These are phyloP conservation scores for Akebia trifoliata DNA, from an alignment of 164 flowering plant species.

Conservation along the genomic window DNA sequence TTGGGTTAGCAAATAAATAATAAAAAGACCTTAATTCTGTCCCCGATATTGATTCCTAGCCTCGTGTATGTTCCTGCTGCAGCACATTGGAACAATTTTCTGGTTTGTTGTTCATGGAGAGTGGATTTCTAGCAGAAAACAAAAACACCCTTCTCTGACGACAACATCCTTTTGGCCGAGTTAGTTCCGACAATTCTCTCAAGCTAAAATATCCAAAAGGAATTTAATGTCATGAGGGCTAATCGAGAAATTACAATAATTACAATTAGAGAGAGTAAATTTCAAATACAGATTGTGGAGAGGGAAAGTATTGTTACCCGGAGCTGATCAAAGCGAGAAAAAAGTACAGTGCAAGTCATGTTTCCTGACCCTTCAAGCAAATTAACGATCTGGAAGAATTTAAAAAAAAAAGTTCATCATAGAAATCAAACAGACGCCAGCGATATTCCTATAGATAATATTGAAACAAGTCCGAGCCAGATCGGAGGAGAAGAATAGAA, in stretches of 20 bases:
- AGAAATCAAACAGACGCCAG: background rate
- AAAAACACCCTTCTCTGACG: slow-evolving; percentile 56
- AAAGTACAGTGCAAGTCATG: slow-evolving; percentile 67
- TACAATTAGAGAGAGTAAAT: background rate
- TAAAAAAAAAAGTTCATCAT: background rate
- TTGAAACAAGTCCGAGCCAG: background rate
- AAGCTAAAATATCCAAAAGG: slow-evolving; percentile 38
- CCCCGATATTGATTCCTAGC: too few relatives aligned
- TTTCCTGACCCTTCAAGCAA: slow-evolving; percentile 67
- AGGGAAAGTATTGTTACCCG: slow-evolving; percentile 39
- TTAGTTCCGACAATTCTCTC: slow-evolving; percentile 79
- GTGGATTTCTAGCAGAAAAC: slow-evolving; percentile 41
- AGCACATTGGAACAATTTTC: too few relatives aligned
- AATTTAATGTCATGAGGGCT: background rate
- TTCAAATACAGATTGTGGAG: background rate
- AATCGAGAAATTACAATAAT: background rate
- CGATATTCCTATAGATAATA: too few relatives aligned
- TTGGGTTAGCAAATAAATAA: too few relatives aligned
- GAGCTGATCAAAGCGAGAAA: slow-evolving; percentile 63
- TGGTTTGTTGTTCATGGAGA: background rate
- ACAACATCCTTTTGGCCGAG: slow-evolving; percentile 56
- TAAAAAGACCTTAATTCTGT: too few relatives aligned
- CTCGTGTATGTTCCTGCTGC: too few relatives aligned
- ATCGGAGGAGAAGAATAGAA: background rate
- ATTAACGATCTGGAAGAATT: slow-evolving; percentile 64